Percentiles rank a stretch among this genome's conserved stretches.
Evolutionary conservation across 202 grass and related monocot species (phyloP).

Genomic region (Zoysia matrella): DNA sequence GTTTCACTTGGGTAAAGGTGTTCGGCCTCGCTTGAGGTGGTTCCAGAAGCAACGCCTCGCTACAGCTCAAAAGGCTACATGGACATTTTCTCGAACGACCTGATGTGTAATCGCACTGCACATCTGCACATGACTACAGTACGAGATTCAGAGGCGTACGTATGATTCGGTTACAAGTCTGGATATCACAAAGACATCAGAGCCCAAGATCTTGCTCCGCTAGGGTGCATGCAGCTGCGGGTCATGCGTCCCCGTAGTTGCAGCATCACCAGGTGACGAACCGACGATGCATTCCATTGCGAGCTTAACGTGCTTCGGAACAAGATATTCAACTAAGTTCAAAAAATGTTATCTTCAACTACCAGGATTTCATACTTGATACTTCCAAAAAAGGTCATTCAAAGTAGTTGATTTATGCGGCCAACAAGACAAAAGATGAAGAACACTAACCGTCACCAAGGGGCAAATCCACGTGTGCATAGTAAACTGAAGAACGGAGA

Average conservation of each 20-base stretch:
- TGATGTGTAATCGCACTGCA: constrained; percentile 47
- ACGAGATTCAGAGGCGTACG: background rate
- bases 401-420: background rate
- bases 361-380: too few species aligned
- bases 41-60: background rate
- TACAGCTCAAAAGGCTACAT: background rate
- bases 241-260: background rate
- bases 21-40: background rate
- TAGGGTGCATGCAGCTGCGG: background rate
- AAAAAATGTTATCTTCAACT: too few species aligned
- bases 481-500: constrained; percentile 4
- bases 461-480: constrained; percentile 6
- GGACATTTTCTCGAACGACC: background rate
- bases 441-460: background rate
- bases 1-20: background rate
- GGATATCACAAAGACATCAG: background rate
- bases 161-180: background rate
- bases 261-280: too few species aligned
- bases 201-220: background rate
- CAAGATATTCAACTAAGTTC: too few species aligned
- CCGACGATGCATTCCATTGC: too few species aligned
- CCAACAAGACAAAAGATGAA: background rate
- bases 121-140: background rate
- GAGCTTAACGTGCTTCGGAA: too few species aligned
- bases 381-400: too few species aligned